A percentile compares a stretch with the other conserved stretches of the same genome.
These are phyloP conservation scores for Picochlorum costavermella DNA, from an alignment of 139 green algal genomes.

Conservation along the genomic window DNA sequence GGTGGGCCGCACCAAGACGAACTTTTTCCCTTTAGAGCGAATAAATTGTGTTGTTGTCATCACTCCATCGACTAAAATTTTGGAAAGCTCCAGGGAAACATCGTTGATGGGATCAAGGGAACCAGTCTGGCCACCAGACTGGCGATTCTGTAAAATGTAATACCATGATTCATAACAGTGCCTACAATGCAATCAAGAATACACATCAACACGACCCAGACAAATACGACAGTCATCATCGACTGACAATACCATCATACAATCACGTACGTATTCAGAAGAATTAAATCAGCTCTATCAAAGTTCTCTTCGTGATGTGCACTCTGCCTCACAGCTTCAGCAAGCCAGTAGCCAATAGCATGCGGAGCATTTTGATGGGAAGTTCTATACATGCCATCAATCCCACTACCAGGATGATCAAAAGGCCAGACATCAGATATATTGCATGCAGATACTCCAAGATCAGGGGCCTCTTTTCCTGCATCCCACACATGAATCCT, in stretches of 20 bases:
- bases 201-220: no score
- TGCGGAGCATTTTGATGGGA: conserved; percentile 7
- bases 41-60: conserved; percentile 3
- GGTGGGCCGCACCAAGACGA: conserved; percentile 2
- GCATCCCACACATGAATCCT: conserved; percentile 6
- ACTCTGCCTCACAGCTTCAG: conserved; percentile 1
- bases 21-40: neutral
- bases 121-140: neutral
- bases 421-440: conserved; percentile 9
- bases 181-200: neutral
- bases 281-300: conserved; percentile 3
- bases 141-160: neutral
- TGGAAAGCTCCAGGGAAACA: neutral
- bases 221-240: no score
- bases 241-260: no score
- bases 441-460: neutral
- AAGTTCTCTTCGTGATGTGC: conserved; percentile 2
- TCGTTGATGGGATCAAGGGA: conserved; percentile 5
- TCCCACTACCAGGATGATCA: conserved; percentile 6
- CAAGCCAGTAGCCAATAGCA: conserved; percentile 9
- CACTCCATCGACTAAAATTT: conserved; percentile 1
- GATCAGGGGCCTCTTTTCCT: neutral
- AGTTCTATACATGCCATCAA: conserved; percentile 6
- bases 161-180: conserved; percentile 11
- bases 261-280: conserved; percentile 4